Percentiles rank a stretch among this genome's conserved stretches.
phyloP scores from a whole-genome alignment of 768 basidiomycete genomes.

The Lactarius tabidus region DNA sequence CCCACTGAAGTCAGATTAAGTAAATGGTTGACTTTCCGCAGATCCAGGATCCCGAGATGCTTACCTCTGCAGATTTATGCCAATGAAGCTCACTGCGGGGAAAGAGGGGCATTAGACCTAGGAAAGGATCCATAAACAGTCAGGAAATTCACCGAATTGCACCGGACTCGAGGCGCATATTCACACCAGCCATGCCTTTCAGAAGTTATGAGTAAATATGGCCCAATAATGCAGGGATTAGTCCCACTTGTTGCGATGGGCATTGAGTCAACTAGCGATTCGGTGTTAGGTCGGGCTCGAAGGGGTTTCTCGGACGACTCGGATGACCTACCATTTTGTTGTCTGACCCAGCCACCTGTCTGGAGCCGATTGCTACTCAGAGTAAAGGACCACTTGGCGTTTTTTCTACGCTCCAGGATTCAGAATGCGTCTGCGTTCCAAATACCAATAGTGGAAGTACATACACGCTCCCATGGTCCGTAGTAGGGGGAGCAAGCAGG shows the following conservation, averaged over 20 bases:
- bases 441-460: not conserved
- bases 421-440: not conserved
- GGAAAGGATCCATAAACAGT: not conserved
- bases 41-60: not conserved
- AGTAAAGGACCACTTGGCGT: conserved; percentile 56
- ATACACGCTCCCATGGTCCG: conserved; percentile 52
- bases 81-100: conserved; percentile 34
- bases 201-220: not conserved
- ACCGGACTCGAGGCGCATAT: conserved; percentile 35
- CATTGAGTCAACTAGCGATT: conserved; percentile 40
- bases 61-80: conserved; percentile 33
- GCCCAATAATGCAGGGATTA: not conserved
- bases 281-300: conserved; percentile 4
- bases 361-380: conserved; percentile 54
- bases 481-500: conserved; percentile 55
- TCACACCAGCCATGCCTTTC: conserved; percentile 31
- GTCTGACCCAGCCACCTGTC: conserved; percentile 57
- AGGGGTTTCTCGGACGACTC: not conserved
- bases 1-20: conserved; percentile 29
- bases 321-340: conserved; percentile 48
- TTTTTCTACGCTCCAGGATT: conserved; percentile 32
- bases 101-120: not conserved
- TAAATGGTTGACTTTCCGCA: not conserved
- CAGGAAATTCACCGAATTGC: conserved; percentile 28
- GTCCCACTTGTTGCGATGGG: conserved; percentile 45